phyloP scores from a whole-genome alignment of 2,329 filamentous ascomycete genomes.

The Metarhizium anisopliae region DNA sequence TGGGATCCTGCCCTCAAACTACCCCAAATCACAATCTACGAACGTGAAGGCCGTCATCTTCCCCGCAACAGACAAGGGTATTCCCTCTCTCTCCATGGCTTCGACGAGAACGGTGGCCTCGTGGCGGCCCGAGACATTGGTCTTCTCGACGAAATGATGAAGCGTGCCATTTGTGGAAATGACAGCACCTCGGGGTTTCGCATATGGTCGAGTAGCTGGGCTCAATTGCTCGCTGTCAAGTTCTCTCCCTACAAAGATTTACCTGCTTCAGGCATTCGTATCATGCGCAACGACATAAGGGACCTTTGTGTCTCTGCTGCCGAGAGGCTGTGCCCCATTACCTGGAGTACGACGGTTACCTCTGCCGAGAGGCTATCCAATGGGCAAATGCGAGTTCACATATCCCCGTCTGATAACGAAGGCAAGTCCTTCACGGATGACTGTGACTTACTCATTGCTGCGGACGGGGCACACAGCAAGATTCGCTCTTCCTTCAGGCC shows the following conservation, averaged over 20 bases:
- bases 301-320: background rate
- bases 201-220: background rate
- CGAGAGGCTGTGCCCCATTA: background rate
- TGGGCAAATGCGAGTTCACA: no score
- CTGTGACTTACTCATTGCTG: constrained; percentile 28
- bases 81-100: no score
- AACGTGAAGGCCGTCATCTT: no score
- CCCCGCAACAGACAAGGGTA: no score
- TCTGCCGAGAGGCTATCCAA: background rate
- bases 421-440: background rate
- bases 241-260: background rate
- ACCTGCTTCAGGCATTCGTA: background rate
- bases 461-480: constrained; percentile 30
- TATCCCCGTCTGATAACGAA: no score
- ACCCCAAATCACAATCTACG: no score
- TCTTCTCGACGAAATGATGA: no score
- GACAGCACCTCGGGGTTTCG: no score
- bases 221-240: background rate
- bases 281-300: background rate
- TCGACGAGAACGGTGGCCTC: no score
- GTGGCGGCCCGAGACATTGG: no score
- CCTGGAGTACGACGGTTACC: background rate
- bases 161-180: no score
- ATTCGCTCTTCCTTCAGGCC: constrained; percentile 25
- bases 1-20: no score